Percentiles rank a stretch among this genome's conserved stretches.
phyloP scores from a whole-genome alignment of 495 filamentous ascomycete genomes.

The Xylaria curta region DNA sequence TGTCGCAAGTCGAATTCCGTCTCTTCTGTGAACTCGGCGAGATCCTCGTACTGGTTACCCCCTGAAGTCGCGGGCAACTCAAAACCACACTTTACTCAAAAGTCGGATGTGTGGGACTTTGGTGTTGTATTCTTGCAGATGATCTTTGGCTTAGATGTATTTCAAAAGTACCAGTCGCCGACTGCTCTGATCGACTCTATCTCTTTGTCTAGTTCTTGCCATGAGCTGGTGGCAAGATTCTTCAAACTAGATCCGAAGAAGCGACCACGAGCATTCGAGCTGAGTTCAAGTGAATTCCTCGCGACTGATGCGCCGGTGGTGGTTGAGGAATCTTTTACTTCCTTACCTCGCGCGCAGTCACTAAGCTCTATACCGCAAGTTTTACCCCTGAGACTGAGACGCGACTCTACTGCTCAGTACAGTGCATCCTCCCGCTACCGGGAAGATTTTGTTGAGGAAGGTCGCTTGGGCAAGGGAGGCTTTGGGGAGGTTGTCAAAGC shows the following conservation, averaged over 20 bases:
- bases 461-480: constrained; percentile 87
- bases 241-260: constrained; percentile 85
- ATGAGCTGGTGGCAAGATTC: constrained; percentile 79
- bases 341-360: constrained; percentile 43
- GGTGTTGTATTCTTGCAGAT: constrained; percentile 91
- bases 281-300: constrained; percentile 88
- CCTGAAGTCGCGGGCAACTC: constrained; percentile 73
- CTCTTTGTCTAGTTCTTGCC: constrained; percentile 71
- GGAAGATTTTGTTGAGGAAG: constrained; percentile 89
- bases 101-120: constrained; percentile 94
- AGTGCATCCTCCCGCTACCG: constrained; percentile 71
- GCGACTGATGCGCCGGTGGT: constrained; percentile 64
- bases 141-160: constrained; percentile 83
- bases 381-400: constrained; percentile 51
- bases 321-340: constrained; percentile 45
- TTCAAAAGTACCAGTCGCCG: constrained; percentile 80
- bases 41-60: constrained; percentile 82
- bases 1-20: constrained; percentile 52
- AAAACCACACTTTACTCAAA: constrained; percentile 68
- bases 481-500: constrained; percentile 98
- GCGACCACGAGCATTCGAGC: constrained; percentile 85
- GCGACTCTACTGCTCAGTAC: constrained; percentile 55
- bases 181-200: constrained; percentile 67
- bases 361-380: constrained; percentile 46
- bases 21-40: constrained; percentile 62